A percentile compares a stretch with the other conserved stretches of the same genome.
Conservation (phyloP, 441 rosid genomes). For the Macaranga tanarius region DNA sequence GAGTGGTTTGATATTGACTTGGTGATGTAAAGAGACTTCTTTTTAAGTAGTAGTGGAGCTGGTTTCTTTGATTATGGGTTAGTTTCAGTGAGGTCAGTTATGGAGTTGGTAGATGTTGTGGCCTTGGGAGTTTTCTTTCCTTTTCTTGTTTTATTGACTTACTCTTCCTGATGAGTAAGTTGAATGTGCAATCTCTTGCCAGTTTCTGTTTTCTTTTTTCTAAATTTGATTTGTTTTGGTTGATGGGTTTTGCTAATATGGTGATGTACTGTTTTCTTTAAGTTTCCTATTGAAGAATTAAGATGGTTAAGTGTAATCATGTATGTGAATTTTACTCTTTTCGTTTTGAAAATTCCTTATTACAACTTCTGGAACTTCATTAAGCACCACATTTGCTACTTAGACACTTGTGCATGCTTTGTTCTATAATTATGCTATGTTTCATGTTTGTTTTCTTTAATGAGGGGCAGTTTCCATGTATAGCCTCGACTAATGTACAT, state of each 20-base stretch:
- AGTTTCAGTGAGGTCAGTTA: constrained; percentile 30
- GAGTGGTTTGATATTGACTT: constrained; percentile 9
- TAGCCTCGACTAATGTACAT: not conserved
- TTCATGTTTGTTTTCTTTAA: not conserved
- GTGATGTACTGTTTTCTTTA: not conserved
- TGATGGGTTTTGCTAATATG: constrained; percentile 14
- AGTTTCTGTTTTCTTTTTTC: constrained; percentile 11
- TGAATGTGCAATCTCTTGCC: constrained; percentile 13
- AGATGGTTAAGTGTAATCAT: not conserved
- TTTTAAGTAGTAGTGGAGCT: constrained; percentile 24
- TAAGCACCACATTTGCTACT: not conserved
- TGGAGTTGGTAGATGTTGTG: constrained; percentile 33
- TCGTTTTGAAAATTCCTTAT: not conserved
- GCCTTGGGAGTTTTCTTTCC: constrained; percentile 1
- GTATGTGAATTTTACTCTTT: constrained; percentile 6
- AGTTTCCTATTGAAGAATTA: constrained; percentile 9
- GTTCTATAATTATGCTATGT: not conserved
- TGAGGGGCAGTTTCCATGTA: not conserved
- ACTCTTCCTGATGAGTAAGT: constrained; percentile 2
- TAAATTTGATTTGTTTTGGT: not conserved
- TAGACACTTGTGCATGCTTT: constrained; percentile 8
- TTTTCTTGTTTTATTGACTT: constrained; percentile 11
- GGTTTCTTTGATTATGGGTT: constrained; percentile 30
- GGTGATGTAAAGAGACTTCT: constrained; percentile 15
- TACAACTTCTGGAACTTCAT: constrained; percentile 5